Conservation (phyloP, 495 filamentous ascomycete genomes). For the Neurospora intermedia region DNA sequence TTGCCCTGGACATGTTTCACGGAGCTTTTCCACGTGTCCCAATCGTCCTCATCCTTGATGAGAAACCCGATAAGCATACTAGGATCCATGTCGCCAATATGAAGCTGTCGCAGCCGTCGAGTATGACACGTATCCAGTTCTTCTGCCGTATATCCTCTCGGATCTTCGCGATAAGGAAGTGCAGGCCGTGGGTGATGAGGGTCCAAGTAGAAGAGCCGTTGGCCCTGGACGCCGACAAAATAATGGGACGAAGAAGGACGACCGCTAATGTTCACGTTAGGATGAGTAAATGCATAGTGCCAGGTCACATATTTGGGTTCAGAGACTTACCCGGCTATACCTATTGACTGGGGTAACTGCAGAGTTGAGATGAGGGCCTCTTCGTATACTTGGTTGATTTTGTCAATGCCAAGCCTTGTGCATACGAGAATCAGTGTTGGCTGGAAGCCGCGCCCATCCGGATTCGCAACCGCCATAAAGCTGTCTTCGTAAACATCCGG, state of each 20-base stretch:
- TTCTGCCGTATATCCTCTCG: slow-evolving; percentile 48
- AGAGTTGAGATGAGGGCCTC: slow-evolving; percentile 72
- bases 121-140: slow-evolving; percentile 84
- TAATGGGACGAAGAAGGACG: slow-evolving; percentile 93
- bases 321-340: slow-evolving; percentile 80
- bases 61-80: slow-evolving; percentile 98
- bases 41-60: slow-evolving; percentile 72
- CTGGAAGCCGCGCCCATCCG: slow-evolving; percentile 51
- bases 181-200: slow-evolving; percentile 71
- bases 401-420: slow-evolving; percentile 82
- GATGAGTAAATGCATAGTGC: not conserved
- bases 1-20: slow-evolving; percentile 66
- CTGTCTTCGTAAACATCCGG: slow-evolving; percentile 87
- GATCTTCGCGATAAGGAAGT: slow-evolving; percentile 44
- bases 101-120: slow-evolving; percentile 66
- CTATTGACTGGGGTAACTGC: slow-evolving; percentile 80
- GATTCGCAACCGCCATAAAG: slow-evolving; percentile 63
- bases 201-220: slow-evolving; percentile 88
- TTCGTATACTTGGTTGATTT: slow-evolving; percentile 87
- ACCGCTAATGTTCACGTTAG: slow-evolving; percentile 44
- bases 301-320: not conserved
- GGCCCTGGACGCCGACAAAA: slow-evolving; percentile 89
- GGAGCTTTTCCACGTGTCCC: slow-evolving; percentile 64
- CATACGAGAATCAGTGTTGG: slow-evolving; percentile 86
- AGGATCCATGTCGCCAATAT: slow-evolving; percentile 90